Base-by-base conservation (phyloP, 345 rosid species). In the Nephelium lappaceum region DNA sequence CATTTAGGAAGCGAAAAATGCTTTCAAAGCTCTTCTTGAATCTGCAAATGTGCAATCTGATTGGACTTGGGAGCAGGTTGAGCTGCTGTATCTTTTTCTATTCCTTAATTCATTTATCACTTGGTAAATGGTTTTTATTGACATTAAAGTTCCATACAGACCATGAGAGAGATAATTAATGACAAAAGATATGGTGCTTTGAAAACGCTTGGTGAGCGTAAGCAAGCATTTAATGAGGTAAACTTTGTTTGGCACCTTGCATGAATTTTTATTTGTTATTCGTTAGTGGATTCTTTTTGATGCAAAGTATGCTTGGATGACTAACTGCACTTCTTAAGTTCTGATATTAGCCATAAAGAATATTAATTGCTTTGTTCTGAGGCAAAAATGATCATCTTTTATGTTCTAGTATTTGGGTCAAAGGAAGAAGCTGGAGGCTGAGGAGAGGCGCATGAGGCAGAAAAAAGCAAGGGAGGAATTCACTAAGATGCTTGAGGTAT, bases 41-140 rank as follows among this genome's bases (percentile, higher is more conserved):
- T 91, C 94, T 65, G 92, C 84, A 63, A 92, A 92, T 75, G 95
- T 96, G 79, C 95, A 87, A 72, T 91, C 98, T 66, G 99, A 96
- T 81, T 94, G 98, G 97, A 91, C 97, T 57, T 96, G 99, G 99
- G 99, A 96, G 86, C 99, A 96, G 98, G 98, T 95, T 88, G 70
- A 74, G 27, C 45, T 24, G 43, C 68, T 74, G 27, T 57, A 24
- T 65, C 38, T 72, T 47, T 24, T 72, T 25, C 57, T 64, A 16
- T 77, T 62, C 19, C 47, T 72, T 72, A n/a, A 71, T 64, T 68
- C 11, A 39, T 57, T 74, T 69, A 16, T 65, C 58, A 68, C 76
- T 62, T 69, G 36, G 25, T 66, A 73, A 79, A 67, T 80, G 4
- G 65, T 81, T 47, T 45, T 58, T 71, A 55, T 62, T 84, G 81